A percentile compares a stretch with the other conserved stretches of the same genome.
phyloP scores from a whole-genome alignment of 139 green algal genomes.

The Auxenochlorella pyrenoidosa region DNA sequence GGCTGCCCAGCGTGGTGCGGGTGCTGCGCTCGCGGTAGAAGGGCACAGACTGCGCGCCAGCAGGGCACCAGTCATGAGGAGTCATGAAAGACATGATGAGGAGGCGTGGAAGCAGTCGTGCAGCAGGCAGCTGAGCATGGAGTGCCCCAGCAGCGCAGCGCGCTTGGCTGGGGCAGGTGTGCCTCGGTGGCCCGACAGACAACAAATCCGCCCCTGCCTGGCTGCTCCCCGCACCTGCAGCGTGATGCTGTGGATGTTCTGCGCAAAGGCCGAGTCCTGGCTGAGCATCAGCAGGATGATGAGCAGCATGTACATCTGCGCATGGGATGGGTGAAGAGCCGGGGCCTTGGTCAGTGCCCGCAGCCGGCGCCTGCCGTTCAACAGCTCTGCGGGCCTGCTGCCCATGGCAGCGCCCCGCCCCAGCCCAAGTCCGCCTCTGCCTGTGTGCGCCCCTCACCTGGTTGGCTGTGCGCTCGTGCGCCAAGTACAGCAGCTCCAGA shows the following conservation, averaged over 20 bases:
- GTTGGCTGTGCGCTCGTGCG: conserved; percentile 38
- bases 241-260: conserved; percentile 79
- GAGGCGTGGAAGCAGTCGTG: no score
- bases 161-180: no score
- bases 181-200: no score
- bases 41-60: conserved; percentile 49
- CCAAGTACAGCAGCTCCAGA: conserved; percentile 63
- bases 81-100: no score
- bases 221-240: conserved; percentile 2
- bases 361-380: background rate
- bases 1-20: conserved; percentile 72
- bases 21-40: conserved; percentile 84
- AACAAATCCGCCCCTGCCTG: no score
- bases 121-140: no score
- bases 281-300: conserved; percentile 91
- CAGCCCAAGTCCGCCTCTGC: background rate
- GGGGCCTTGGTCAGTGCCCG: background rate
- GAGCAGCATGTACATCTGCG: conserved; percentile 81
- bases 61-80: background rate
- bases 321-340: background rate
- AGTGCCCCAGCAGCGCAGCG: no score
- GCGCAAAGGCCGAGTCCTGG: conserved; percentile 81
- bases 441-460: background rate
- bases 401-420: no score
- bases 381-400: no score